Evolutionary conservation across 352 stramenopile genomes (phyloP).

Genomic region (Phytophthora crassamura): DNA sequence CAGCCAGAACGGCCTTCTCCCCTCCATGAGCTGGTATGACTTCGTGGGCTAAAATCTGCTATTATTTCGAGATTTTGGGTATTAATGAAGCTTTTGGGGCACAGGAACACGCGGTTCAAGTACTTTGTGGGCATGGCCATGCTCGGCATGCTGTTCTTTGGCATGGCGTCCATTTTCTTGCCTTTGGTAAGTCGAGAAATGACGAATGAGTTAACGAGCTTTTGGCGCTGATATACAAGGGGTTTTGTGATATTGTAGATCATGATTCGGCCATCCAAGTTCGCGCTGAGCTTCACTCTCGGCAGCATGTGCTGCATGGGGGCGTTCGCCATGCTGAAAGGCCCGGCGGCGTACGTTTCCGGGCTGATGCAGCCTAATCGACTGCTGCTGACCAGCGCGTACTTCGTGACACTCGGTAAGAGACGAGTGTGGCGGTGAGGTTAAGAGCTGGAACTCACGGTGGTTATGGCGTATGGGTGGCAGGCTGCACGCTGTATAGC

Average conservation of each 20-base stretch:
- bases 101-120: conserved; percentile 80
- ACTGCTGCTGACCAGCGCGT: conserved; percentile 69
- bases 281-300: conserved; percentile 84
- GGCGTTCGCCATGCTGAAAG: conserved; percentile 82
- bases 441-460: neutral
- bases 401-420: conserved; percentile 77
- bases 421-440: conserved; percentile 1
- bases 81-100: conserved; percentile 1
- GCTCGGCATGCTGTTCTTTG: conserved; percentile 81
- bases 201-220: neutral
- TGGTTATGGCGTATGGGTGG: neutral
- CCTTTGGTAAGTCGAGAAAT: conserved; percentile 46
- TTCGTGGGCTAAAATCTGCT: neutral
- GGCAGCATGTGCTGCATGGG: conserved; percentile 81
- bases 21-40: conserved; percentile 65
- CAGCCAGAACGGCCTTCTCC: conserved; percentile 40
- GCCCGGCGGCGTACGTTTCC: conserved; percentile 58
- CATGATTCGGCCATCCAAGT: conserved; percentile 84
- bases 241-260: conserved; percentile 45
- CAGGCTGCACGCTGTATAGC: conserved; percentile 79
- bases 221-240: neutral
- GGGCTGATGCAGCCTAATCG: conserved; percentile 70
- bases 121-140: conserved; percentile 81
- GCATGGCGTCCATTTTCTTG: conserved; percentile 83
- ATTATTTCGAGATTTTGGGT: neutral